Evolutionary conservation across 78 protist genomes (phyloP).

Genomic region (Thecamonas trahens): DNA sequence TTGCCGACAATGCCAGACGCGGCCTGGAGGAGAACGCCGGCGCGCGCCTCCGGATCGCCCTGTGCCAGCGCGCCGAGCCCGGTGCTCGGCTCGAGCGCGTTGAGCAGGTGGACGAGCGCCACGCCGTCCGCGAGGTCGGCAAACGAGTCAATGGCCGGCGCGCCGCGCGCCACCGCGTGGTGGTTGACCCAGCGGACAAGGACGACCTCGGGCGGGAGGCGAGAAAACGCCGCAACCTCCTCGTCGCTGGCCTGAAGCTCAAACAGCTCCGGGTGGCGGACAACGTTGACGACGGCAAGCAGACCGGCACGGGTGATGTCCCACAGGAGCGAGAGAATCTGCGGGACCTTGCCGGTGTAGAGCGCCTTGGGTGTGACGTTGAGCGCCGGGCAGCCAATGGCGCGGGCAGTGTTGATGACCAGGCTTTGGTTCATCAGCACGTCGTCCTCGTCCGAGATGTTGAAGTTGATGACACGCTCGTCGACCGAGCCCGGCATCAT

Average conservation of each 20-base stretch:
- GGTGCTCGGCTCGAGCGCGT: too few relatives aligned
- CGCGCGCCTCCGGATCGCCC: too few relatives aligned
- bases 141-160: too few relatives aligned
- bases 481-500: slow-evolving; percentile 50
- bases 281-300: slow-evolving; percentile 4
- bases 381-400: slow-evolving; percentile 36
- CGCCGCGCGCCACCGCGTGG: too few relatives aligned
- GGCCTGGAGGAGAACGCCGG: too few relatives aligned
- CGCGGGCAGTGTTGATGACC: slow-evolving; percentile 36
- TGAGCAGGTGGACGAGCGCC: too few relatives aligned
- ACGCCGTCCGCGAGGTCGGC: too few relatives aligned
- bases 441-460: slow-evolving; percentile 18
- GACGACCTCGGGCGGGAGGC: slow-evolving; percentile 8
- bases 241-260: slow-evolving; percentile 14
- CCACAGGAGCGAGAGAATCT: slow-evolving; percentile 5
- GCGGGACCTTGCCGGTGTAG: slow-evolving; percentile 11
- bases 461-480: slow-evolving; percentile 50
- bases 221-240: slow-evolving; percentile 18
- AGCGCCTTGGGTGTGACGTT: slow-evolving; percentile 1
- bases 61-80: too few relatives aligned
- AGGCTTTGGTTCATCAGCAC: slow-evolving; percentile 38
- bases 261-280: slow-evolving; percentile 29
- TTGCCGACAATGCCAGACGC: too few relatives aligned
- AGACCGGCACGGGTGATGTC: slow-evolving; percentile 25
- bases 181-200: too few relatives aligned